A percentile compares a stretch with the other conserved stretches of the same genome.
Conservation (phyloP, 768 basidiomycete genomes). For the Panellus pusillus region DNA sequence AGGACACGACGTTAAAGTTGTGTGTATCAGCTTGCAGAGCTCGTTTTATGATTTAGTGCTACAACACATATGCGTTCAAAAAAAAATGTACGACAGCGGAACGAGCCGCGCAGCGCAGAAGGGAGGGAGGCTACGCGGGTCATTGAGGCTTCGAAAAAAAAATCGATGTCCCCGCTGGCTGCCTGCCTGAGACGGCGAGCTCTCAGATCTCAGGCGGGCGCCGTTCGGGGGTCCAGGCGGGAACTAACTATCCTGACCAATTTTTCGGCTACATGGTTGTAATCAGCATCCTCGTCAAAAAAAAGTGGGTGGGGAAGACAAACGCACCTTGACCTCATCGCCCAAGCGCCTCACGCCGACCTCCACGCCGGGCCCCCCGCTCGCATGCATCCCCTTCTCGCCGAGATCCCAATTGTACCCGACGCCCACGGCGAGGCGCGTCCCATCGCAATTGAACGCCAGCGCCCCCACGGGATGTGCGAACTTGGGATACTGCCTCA, state of each 20-base stretch:
- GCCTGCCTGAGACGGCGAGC: slow-evolving; percentile 13
- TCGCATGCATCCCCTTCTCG: slow-evolving; percentile 58
- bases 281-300: too few species aligned
- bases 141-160: slow-evolving; percentile 22
- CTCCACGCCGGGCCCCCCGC: slow-evolving; percentile 56
- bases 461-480: slow-evolving; percentile 72
- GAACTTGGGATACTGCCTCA: slow-evolving; percentile 88
- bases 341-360: slow-evolving; percentile 65
- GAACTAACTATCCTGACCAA: slow-evolving; percentile 30
- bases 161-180: slow-evolving; percentile 15
- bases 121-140: slow-evolving; percentile 14
- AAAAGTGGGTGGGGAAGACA: background rate
- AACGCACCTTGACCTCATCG: slow-evolving; percentile 73
- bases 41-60: too few species aligned
- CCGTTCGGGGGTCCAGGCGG: too few species aligned
- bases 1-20: too few species aligned
- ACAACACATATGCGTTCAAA: too few species aligned
- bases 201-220: slow-evolving; percentile 6
- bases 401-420: slow-evolving; percentile 93
- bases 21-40: too few species aligned
- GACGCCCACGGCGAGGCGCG: slow-evolving; percentile 77
- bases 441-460: slow-evolving; percentile 82
- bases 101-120: slow-evolving; percentile 21
- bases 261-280: slow-evolving; percentile 25
- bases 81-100: slow-evolving; percentile 25